Evolutionary conservation across 352 stramenopile species (phyloP).

Genomic region (Pseudoperonospora humuli): DNA sequence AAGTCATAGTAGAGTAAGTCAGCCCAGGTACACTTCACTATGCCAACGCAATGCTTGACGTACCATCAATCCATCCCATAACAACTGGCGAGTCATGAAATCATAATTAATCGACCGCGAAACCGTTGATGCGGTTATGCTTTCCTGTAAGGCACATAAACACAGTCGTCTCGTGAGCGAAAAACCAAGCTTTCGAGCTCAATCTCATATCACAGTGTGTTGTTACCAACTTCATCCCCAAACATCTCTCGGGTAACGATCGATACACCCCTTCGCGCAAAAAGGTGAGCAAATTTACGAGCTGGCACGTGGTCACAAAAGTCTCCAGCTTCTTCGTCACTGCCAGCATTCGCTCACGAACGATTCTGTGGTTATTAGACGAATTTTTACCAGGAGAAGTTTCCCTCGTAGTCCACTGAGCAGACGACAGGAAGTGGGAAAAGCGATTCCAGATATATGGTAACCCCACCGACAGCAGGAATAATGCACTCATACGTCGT

Average conservation of each 20-base stretch:
- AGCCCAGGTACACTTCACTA: background rate
- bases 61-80: conserved; percentile 82
- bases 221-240: conserved; percentile 63
- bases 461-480: conserved; percentile 58
- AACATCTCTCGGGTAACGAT: conserved; percentile 60
- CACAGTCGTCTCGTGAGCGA: conserved; percentile 3
- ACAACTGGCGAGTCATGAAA: conserved; percentile 79
- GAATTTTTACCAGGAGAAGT: background rate
- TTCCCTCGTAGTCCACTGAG: conserved; percentile 29
- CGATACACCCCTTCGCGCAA: conserved; percentile 62
- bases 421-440: conserved; percentile 51
- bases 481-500: conserved; percentile 45
- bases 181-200: background rate
- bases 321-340: conserved; percentile 73
- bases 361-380: conserved; percentile 1
- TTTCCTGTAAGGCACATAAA: conserved; percentile 33
- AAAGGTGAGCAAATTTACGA: conserved; percentile 69
- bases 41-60: background rate
- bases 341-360: conserved; percentile 28
- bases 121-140: conserved; percentile 38
- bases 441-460: conserved; percentile 75
- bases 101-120: conserved; percentile 78
- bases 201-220: background rate
- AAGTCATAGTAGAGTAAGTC: conserved; percentile 1
- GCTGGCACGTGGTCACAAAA: conserved; percentile 51